Base-by-base conservation (phyloP, 495 filamentous ascomycete species). In the Polyplosphaeria fusca region DNA sequence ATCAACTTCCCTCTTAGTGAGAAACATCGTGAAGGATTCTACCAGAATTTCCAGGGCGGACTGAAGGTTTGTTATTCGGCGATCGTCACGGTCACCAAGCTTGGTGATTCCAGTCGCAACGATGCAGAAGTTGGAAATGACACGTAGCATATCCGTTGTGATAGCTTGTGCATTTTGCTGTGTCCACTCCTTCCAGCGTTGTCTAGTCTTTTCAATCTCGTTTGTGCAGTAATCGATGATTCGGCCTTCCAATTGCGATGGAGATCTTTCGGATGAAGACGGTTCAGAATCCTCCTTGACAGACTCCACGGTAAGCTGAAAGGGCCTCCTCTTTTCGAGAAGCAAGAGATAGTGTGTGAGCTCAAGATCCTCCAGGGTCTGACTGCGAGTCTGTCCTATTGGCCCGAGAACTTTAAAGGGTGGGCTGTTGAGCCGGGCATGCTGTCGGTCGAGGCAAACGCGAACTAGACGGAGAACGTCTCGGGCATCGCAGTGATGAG, bases 281-380 rank as follows among this genome's bases (percentile, higher is more conserved):
- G 54, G 23, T 41, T 46, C 60, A 47, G 30, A 18, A 25, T 24
- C 20, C 3, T 14, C 37, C 5, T 9, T 22, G 22, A 47, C 26
- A 22, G 18, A 12, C 19, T 52, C 45, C 22, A 51, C 23, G 9
- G 11, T 9, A 5, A 41, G 13, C 51, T 60, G 55, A 40, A 65
- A 65, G 14, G 30, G 22, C 9, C n/a, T 14, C 5, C 18, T 25
- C 18, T 61, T 30, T 30, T 65, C 53, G 9, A 67, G 55, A 43
- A 74, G 55, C 1, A 77, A 63, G 20, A 78, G 50, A 53, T 77
- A 78, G 1, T 65, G 38, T 20, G 69, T 51, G 4, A 77, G 58
- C n/a, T 55, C 39, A 12, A 56, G 24, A 40, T 73, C 50, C 16
- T 61, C 30, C 7, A 39, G 43, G 37, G 48, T 58, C 4, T 58